phyloP scores from a whole-genome alignment of 345 rosid genomes.

The Ailanthus altissimus region DNA sequence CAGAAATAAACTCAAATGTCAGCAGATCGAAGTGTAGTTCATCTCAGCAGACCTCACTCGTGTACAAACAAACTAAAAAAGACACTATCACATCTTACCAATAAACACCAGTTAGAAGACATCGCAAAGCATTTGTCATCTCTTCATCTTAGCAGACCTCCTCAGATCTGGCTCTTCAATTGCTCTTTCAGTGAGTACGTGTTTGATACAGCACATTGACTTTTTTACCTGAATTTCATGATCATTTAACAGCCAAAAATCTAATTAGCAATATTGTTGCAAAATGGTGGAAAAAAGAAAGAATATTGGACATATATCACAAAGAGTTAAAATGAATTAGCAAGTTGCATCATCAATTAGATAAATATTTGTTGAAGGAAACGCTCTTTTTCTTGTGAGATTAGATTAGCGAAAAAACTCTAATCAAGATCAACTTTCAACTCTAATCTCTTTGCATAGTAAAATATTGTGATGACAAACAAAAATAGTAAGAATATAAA shows the following conservation, averaged over 20 bases:
- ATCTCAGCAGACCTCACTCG: too few species aligned
- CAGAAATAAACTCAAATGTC: too few species aligned
- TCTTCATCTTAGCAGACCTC: conserved; percentile 81
- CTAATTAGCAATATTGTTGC: conserved; percentile 11
- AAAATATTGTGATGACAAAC: too few species aligned
- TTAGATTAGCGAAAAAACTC: too few species aligned
- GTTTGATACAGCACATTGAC: conserved; percentile 79
- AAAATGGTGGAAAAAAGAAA: neutral
- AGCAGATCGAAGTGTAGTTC: too few species aligned
- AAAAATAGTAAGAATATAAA: too few species aligned
- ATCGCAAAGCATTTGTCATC: conserved; percentile 82
- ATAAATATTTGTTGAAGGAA: neutral
- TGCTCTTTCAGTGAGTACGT: too few species aligned
- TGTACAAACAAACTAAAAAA: too few species aligned
- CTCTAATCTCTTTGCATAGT: too few species aligned
- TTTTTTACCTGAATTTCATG: conserved; percentile 60
- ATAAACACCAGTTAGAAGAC: neutral
- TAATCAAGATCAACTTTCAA: too few species aligned
- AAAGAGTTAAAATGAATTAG: neutral
- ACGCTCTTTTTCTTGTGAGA: too few species aligned
- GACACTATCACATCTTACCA: neutral
- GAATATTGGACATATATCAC: neutral
- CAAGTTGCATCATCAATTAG: neutral
- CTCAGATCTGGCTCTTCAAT: conserved; percentile 82
- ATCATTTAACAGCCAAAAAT: conserved; percentile 8